A percentile compares a stretch with the other conserved stretches of the same genome.
phyloP scores from a whole-genome alignment of 2,329 filamentous ascomycete genomes.

The Pyrenochaeta sp. region DNA sequence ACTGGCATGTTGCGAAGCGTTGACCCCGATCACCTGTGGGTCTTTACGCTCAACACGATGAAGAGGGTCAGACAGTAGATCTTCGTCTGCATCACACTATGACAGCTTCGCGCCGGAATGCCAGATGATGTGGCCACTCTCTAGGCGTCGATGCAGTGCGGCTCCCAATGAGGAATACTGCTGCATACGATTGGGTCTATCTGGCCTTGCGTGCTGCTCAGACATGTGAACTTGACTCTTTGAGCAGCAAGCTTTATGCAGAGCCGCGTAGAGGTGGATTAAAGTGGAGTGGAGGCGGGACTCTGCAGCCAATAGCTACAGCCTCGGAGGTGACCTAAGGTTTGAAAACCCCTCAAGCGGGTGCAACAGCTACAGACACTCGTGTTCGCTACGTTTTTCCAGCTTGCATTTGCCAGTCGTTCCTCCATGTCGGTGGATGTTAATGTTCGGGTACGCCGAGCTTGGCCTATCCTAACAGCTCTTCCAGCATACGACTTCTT shows the following conservation, averaged over 20 bases:
- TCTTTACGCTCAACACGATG: background rate
- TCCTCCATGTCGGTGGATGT: too few relatives aligned
- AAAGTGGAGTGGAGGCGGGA: background rate
- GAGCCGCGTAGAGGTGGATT: background rate
- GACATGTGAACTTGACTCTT: background rate
- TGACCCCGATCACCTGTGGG: background rate
- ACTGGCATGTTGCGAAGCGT: too few relatives aligned
- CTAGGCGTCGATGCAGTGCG: background rate
- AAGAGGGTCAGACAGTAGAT: background rate
- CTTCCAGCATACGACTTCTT: background rate
- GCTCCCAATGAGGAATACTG: background rate
- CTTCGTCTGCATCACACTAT: background rate
- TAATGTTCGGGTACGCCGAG: background rate
- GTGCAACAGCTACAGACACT: background rate
- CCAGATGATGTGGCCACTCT: background rate
- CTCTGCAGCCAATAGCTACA: conserved; percentile 4
- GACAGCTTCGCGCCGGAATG: background rate
- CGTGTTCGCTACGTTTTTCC: too few relatives aligned
- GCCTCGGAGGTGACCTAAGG: conserved; percentile 7
- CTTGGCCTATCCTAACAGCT: background rate
- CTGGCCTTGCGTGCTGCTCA: background rate
- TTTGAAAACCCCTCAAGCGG: background rate
- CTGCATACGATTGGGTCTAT: background rate
- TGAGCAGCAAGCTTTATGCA: background rate
- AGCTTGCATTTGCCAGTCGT: too few relatives aligned